Base-by-base conservation (phyloP, 768 basidiomycete genomes). In the Chalciporus chontae region DNA sequence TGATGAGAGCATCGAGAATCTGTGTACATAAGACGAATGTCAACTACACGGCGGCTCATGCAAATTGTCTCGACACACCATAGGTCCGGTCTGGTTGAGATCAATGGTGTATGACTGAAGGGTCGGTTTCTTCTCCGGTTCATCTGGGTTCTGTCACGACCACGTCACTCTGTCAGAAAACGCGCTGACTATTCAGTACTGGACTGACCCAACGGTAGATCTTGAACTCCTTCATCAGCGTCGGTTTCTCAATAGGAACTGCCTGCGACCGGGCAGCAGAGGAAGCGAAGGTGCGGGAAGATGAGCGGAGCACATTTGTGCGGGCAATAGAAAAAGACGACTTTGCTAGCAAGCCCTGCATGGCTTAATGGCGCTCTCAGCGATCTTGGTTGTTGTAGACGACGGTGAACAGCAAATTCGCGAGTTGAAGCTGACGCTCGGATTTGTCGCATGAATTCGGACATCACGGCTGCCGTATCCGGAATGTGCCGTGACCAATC, bases 1-100 rank as follows among this genome's bases (percentile, higher is more conserved):
- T 97, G 74, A 97, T 96, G 60, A 94, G 83, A 2, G 90, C 92
- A 61, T 95, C 92, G 48, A 94, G 84, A 46, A 94, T 70, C 85
- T 85, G 44, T 19, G 36, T 14, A 3, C 15, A 17, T 8, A 39
- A 8, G 31, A 43, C 8, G 19, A 3, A 34, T 8, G 45, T 55
- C 3, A 60, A 47, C 27, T 14, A 7, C n/a, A 23, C 11, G 27
- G 26, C 55, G 47, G 38, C 44, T 43, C 8, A 27, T 32, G 14
- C 31, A 31, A 42, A n/a, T 34, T 29, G 41, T 5, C 4, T 2
- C 49, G 40, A 65, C 74, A 47, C 56, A 84, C 85, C 95, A 98
- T 98, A 50, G 95, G 95, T 11, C 95, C 95, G 23, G 88, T 92
- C 71, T 93, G 86, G 73, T 90, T 90, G 46, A 98, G 78, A 73